Evolutionary conservation across 2,329 filamentous ascomycete species (phyloP).

Genomic region (Botrytis pseudocinerea): DNA sequence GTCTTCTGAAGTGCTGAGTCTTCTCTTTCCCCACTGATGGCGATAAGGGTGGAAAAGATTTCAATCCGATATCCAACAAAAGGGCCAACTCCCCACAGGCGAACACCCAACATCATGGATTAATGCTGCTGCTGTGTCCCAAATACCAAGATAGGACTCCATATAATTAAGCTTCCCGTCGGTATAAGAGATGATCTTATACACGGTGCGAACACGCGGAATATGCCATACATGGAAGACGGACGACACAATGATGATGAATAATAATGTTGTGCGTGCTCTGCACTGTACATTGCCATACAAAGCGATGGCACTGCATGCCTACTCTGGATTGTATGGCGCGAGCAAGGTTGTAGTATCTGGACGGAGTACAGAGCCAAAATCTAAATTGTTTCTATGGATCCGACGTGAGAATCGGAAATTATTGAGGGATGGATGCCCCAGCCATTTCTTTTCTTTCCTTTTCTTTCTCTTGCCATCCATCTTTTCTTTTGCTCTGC

Average conservation of each 20-base stretch:
- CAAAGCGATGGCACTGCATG: neutral
- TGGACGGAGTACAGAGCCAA: neutral
- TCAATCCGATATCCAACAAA: neutral
- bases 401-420: neutral
- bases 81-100: neutral
- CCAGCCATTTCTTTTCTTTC: constrained; percentile 19
- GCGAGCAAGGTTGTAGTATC: neutral
- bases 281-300: neutral
- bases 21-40: neutral
- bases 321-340: neutral
- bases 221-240: neutral
- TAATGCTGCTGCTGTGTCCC: neutral
- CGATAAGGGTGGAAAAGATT: neutral
- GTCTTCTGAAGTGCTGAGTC: neutral
- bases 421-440: constrained; percentile 12
- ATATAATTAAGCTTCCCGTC: constrained; percentile 7
- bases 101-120: neutral
- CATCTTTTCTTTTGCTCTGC: neutral
- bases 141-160: neutral
- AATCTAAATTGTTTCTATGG: neutral
- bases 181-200: constrained; percentile 14
- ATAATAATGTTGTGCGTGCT: neutral
- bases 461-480: neutral
- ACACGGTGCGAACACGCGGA: neutral
- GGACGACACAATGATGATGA: neutral